These are phyloP conservation scores for Boletus hoseneyae DNA, from an alignment of 1,284 basidiomycete genomes.

Conservation along the genomic window DNA sequence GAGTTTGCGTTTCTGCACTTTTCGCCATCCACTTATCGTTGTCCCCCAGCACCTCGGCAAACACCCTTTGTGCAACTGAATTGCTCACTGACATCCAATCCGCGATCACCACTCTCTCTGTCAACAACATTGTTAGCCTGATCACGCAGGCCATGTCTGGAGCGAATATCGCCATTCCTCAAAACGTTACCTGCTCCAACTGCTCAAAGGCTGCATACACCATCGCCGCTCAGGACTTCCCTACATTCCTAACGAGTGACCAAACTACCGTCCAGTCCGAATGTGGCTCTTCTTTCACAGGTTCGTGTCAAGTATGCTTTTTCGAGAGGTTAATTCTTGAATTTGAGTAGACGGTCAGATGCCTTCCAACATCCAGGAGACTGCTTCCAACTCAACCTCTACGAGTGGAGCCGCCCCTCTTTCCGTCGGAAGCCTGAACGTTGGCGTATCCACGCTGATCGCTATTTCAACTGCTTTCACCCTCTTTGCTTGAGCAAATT, in stretches of 20 bases:
- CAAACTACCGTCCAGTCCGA: slow-evolving; percentile 20
- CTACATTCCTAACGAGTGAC: slow-evolving; percentile 24
- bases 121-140: slow-evolving; percentile 19
- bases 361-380: slow-evolving; percentile 38
- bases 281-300: slow-evolving; percentile 44
- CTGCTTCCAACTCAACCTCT: slow-evolving; percentile 31
- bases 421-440: slow-evolving; percentile 19
- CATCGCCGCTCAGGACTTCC: slow-evolving; percentile 32
- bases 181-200: slow-evolving; percentile 42
- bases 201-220: slow-evolving; percentile 46
- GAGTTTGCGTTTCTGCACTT: slow-evolving; percentile 24
- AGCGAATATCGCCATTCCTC: slow-evolving; percentile 17
- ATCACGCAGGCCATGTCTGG: slow-evolving; percentile 12
- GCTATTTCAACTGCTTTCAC: slow-evolving; percentile 34
- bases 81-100: slow-evolving; percentile 46
- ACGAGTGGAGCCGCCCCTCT: slow-evolving; percentile 28
- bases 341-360: slow-evolving; percentile 37
- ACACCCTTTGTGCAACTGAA: slow-evolving; percentile 51
- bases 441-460: slow-evolving; percentile 29
- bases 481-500: slow-evolving; percentile 33
- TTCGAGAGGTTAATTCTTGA: background rate
- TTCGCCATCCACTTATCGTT: background rate
- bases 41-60: slow-evolving; percentile 36
- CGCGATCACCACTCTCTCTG: slow-evolving; percentile 18
- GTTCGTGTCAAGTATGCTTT: slow-evolving; percentile 29